Base-by-base conservation (phyloP, 768 basidiomycete genomes). In the Crepidotus variabilis region DNA sequence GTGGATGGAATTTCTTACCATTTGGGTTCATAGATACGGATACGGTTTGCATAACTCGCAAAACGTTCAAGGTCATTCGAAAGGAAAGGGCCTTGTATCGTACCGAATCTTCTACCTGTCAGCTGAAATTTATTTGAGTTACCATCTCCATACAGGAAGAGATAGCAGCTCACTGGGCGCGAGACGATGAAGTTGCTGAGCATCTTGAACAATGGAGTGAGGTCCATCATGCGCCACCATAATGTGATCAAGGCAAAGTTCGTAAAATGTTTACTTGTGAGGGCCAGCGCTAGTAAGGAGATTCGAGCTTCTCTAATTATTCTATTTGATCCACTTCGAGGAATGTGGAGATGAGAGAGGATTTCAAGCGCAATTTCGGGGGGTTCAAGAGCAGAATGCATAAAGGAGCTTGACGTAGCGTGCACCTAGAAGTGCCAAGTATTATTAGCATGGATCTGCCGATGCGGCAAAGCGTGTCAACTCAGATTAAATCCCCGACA, bases 391-490 rank as follows among this genome's bases (percentile, higher is more conserved):
- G 39, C 39, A 14, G 18, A 43, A 43, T 43, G 39, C 39, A 43
- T 43, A 8, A 8, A 28, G 28, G 3, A 28, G 28, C 28, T 28
- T 28, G 28, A 28, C 3, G 28, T 8, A 28, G 28, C 28, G 28
- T 28, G 28, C 28, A 3, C 28, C n/a, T n/a, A n/a, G n/a, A n/a
- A n/a, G n/a, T n/a, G n/a, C n/a, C n/a, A n/a, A n/a, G n/a, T n/a
- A 28, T 8, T 3, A 28, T 28, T 28, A 3, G 28, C n/a, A 8
- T 8, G 28, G 28, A 4, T 28, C 28, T 23, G 20, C 46, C 46
- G 54, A 28, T 34, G 45, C 47, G 14, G 7, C 36, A 56, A 50
- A 56, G 55, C 55, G 55, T 56, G 55, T 51, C 50, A 56, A 23
- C 55, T 56, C 55, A 43, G 39, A 3, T 43, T 43, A 2, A 49